Conservation (phyloP, 2,329 filamentous ascomycete species). For the Nigrospora sphaerica region DNA sequence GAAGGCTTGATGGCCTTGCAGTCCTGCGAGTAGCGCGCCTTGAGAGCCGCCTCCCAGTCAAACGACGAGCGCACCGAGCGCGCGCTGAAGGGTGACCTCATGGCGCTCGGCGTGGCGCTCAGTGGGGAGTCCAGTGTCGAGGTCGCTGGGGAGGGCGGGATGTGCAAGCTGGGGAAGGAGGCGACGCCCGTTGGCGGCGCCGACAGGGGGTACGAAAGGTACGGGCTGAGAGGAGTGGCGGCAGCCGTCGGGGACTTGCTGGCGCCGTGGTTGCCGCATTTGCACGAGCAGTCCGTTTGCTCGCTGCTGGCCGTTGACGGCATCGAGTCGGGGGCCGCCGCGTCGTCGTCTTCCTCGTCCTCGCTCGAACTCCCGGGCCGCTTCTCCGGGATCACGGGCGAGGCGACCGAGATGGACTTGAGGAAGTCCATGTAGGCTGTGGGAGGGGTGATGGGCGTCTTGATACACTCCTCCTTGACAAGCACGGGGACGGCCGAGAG, state of each 20-base stretch:
- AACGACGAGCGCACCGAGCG: constrained; percentile 61
- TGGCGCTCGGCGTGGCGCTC: constrained; percentile 46
- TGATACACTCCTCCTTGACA: constrained; percentile 59
- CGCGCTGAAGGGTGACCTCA: constrained; percentile 74
- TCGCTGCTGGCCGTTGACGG: constrained; percentile 52
- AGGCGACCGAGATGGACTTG: constrained; percentile 71
- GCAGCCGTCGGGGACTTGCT: constrained; percentile 37
- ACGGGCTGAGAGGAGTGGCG: constrained; percentile 39
- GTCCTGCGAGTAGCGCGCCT: constrained; percentile 56
- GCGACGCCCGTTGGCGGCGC: constrained; percentile 53
- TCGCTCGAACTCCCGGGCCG: constrained; percentile 43
- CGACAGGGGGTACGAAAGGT: constrained; percentile 50
- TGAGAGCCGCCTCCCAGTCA: constrained; percentile 70
- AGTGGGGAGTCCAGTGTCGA: constrained; percentile 63
- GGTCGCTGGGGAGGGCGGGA: constrained; percentile 68
- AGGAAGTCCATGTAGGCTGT: constrained; percentile 89
- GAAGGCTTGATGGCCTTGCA: constrained; percentile 39
- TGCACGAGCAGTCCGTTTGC: constrained; percentile 49
- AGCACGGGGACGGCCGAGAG: constrained; percentile 50
- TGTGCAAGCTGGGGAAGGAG: constrained; percentile 61
- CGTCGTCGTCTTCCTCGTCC: constrained; percentile 40
- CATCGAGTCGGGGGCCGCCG: constrained; percentile 31
- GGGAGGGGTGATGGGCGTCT: constrained; percentile 87
- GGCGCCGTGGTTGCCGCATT: constrained; percentile 37
- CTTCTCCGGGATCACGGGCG: constrained; percentile 53